phyloP scores from a whole-genome alignment of 306 rosid genomes.

The Trifolium repens region DNA sequence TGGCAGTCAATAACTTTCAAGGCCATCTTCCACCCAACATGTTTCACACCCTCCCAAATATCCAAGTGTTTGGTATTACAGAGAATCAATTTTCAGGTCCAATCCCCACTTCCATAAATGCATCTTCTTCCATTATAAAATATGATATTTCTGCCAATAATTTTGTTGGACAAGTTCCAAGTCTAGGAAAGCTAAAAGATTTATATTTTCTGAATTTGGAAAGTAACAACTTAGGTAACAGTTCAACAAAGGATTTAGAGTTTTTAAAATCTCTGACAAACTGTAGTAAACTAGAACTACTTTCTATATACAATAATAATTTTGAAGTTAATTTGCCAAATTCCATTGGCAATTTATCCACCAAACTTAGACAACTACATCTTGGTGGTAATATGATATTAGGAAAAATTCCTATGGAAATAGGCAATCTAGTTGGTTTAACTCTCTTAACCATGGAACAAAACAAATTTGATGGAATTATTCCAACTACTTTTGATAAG shows the following conservation, averaged over 20 bases:
- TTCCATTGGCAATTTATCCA: neutral
- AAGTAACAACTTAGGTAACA: neutral
- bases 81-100: neutral
- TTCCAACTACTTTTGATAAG: conserved; percentile 1
- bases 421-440: neutral
- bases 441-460: neutral
- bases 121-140: neutral
- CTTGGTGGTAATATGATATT: neutral
- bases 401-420: neutral
- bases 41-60: neutral
- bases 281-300: neutral
- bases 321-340: neutral
- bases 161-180: neutral
- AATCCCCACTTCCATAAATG: neutral
- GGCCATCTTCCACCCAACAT: neutral
- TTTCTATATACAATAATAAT: neutral
- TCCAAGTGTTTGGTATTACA: rapidly evolving
- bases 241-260: neutral
- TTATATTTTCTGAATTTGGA: neutral
- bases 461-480: rapidly evolving
- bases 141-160: neutral
- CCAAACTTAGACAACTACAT: neutral
- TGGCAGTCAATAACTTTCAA: neutral
- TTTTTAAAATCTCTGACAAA: neutral
- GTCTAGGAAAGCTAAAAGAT: neutral